Base-by-base conservation (phyloP, 2,329 filamentous ascomycete genomes). In the Fusarium citri region DNA sequence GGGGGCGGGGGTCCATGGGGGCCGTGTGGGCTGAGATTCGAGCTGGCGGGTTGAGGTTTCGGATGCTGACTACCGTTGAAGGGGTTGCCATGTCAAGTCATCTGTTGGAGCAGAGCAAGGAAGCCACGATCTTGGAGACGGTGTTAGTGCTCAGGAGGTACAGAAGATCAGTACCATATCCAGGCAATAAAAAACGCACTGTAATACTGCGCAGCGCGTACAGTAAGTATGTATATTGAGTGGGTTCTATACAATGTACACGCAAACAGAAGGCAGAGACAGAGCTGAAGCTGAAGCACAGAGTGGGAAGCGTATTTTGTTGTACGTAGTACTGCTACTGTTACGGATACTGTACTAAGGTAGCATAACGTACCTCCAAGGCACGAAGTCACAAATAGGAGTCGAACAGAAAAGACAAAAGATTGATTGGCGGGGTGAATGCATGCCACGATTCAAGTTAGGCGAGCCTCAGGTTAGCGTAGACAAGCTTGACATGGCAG, bases 21-120 rank as follows among this genome's bases (percentile, higher is more conserved):
- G 45, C 65, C 54, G 66, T 74, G 66, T 75, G 73, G 73, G 68
- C 73, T 75, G 72, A 75, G 73, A 74, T 73, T 75, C 66, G 66
- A 75, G 73, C 49, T 75, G 68, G 47, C 62, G 47, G 70, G 55
- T 49, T 53, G 67, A 72, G 69, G 72, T 71, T 63, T 72, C 59
- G 67, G 61, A 57, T 64, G 50, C 42, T 72, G 71, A 62, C 68
- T 68, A 66, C 68, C 65, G 68, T 58, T 37, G 61, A 71, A 71
- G 55, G 68, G 59, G 68, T 47, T 34, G 16, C 28, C 46, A 30
- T 30, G 28, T 23, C 40, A 37, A 40, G 49, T 47, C 41, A 20
- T 56, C 43, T 49, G 20, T 43, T 37, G 47, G 30, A 50, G 47
- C 22, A 55, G 50, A 37, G 34, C 45, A 51, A 49, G 45, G 56